Evolutionary conservation across 2,329 filamentous ascomycete species (phyloP).

Genomic region (Aotearoamyces nothofagi): DNA sequence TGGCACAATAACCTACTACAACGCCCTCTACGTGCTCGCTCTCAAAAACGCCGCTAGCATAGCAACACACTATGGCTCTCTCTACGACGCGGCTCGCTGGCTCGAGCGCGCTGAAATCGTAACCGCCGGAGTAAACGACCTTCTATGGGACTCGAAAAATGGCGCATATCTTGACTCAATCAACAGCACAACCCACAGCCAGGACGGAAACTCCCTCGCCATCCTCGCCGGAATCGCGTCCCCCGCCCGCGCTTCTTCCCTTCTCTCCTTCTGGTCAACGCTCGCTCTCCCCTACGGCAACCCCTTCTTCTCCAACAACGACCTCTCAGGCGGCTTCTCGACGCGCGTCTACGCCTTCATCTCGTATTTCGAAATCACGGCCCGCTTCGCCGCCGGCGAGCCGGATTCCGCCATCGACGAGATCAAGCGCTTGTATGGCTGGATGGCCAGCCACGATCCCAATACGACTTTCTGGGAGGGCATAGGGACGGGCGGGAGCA

Average conservation of each 20-base stretch:
- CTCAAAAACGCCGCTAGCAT: slow-evolving; percentile 28
- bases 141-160: slow-evolving; percentile 23
- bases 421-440: slow-evolving; percentile 30
- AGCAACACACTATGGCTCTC: slow-evolving; percentile 18
- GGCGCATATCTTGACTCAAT: slow-evolving; percentile 31
- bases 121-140: slow-evolving; percentile 20
- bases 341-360: slow-evolving; percentile 34
- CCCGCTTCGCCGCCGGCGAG: slow-evolving; percentile 25
- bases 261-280: slow-evolving; percentile 25
- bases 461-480: slow-evolving; percentile 35
- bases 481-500: slow-evolving; percentile 25
- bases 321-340: slow-evolving; percentile 22
- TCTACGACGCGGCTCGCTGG: slow-evolving; percentile 27
- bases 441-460: slow-evolving; percentile 32
- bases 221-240: slow-evolving; percentile 24
- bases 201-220: slow-evolving; percentile 34
- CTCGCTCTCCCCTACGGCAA: slow-evolving; percentile 28
- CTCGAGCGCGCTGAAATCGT: slow-evolving; percentile 20
- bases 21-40: slow-evolving; percentile 31
- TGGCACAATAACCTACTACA: slow-evolving; percentile 36
- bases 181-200: slow-evolving; percentile 23
- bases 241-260: slow-evolving; percentile 15
- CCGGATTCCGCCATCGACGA: slow-evolving; percentile 26
- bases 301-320: slow-evolving; percentile 33
- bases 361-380: slow-evolving; percentile 36